phyloP scores from a whole-genome alignment of 2,329 filamentous ascomycete genomes.

The Penicillium sp. region DNA sequence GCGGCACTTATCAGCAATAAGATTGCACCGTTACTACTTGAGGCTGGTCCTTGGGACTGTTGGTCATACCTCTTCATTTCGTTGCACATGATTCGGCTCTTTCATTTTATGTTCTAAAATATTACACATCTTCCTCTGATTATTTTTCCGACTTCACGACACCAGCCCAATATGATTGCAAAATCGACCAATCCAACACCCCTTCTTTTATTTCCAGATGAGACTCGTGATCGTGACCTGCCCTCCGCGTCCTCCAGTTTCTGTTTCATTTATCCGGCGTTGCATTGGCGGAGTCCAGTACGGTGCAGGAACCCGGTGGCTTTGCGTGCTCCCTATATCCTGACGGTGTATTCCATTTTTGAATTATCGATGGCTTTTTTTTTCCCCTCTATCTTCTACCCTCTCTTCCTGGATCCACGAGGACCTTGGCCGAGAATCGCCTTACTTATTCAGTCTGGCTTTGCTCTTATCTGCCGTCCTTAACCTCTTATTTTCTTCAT shows the following conservation, averaged over 20 bases:
- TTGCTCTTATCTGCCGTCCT: conserved; percentile 13
- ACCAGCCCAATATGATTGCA: conserved; percentile 16
- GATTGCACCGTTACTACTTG: conserved; percentile 15
- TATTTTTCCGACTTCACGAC: conserved; percentile 17
- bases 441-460: conserved; percentile 1
- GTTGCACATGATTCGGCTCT: conserved; percentile 38
- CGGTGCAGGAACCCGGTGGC: conserved; percentile 35
- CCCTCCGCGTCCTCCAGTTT: conserved; percentile 26
- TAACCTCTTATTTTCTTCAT: conserved; percentile 8
- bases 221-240: conserved; percentile 25
- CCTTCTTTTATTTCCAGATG: conserved; percentile 21
- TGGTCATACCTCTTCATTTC: conserved; percentile 30
- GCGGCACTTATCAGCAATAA: conserved; percentile 31
- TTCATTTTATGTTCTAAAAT: conserved; percentile 18
- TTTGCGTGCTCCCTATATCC: conserved; percentile 31
- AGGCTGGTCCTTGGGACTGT: conserved; percentile 39
- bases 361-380: conserved; percentile 9
- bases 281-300: conserved; percentile 38
- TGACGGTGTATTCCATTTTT: conserved; percentile 15
- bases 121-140: conserved; percentile 16
- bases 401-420: background rate
- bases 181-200: conserved; percentile 13
- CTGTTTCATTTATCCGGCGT: conserved; percentile 39
- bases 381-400: conserved; percentile 13
- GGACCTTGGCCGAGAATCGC: background rate